Evolutionary conservation across 805 yeast genomes (phyloP).

Genomic region (Monosporozyma aerobia): DNA sequence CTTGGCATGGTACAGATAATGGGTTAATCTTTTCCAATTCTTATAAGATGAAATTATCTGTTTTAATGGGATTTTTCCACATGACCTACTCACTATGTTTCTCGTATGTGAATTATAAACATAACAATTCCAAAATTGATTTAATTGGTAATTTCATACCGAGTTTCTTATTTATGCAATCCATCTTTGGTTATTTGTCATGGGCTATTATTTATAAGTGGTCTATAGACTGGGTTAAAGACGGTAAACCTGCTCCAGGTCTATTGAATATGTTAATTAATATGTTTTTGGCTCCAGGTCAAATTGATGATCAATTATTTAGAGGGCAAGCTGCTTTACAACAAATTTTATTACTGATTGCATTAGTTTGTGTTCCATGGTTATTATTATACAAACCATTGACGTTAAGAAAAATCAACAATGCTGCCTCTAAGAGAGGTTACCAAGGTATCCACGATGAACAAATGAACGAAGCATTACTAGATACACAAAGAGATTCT

Average conservation of each 20-base stretch:
- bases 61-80: slow-evolving; percentile 88
- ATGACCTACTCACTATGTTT: slow-evolving; percentile 86
- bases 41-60: slow-evolving; percentile 93
- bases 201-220: slow-evolving; percentile 86
- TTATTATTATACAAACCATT: slow-evolving; percentile 77
- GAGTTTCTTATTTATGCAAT: slow-evolving; percentile 89
- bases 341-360: slow-evolving; percentile 59
- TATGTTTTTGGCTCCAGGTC: slow-evolving; percentile 93
- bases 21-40: slow-evolving; percentile 84
- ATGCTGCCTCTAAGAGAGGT: slow-evolving; percentile 30
- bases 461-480: slow-evolving; percentile 23
- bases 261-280: slow-evolving; percentile 87
- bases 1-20: slow-evolving; percentile 97
- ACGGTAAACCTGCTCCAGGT: slow-evolving; percentile 79
- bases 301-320: slow-evolving; percentile 69
- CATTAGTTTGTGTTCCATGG: slow-evolving; percentile 89
- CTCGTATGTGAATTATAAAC: slow-evolving; percentile 70
- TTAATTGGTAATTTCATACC: slow-evolving; percentile 90
- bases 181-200: slow-evolving; percentile 88
- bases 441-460: slow-evolving; percentile 31
- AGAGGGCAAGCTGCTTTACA: slow-evolving; percentile 74
- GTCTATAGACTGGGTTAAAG: slow-evolving; percentile 83
- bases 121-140: slow-evolving; percentile 65
- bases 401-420: slow-evolving; percentile 50
- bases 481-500: slow-evolving; percentile 10